Conservation (phyloP, 2,329 filamentous ascomycete genomes). For the Sclerotinia subarctica region DNA sequence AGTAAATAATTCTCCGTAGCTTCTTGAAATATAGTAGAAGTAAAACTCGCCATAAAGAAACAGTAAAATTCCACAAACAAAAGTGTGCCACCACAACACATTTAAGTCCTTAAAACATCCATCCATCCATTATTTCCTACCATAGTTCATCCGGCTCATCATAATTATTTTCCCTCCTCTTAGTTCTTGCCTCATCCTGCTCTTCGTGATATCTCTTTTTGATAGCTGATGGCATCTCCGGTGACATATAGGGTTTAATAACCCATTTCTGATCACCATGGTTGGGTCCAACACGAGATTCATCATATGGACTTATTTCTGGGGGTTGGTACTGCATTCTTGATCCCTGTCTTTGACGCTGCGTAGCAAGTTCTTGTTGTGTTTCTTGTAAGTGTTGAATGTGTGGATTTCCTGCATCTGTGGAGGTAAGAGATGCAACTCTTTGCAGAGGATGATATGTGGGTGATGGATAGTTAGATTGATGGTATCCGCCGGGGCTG, state of each 20-base stretch:
- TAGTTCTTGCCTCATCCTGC: neutral
- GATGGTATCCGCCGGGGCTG: neutral
- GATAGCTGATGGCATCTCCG: neutral
- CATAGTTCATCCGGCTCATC: constrained; percentile 14
- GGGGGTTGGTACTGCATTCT: neutral
- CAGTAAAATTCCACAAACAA: neutral
- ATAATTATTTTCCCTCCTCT: constrained; percentile 13
- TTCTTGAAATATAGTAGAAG: neutral
- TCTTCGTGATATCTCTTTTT: constrained; percentile 9
- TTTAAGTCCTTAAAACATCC: neutral
- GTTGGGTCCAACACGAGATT: neutral
- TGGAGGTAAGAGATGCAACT: constrained; percentile 7
- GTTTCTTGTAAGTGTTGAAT: constrained; percentile 9
- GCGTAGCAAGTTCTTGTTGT: constrained; percentile 8
- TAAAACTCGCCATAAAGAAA: neutral
- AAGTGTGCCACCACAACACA: neutral
- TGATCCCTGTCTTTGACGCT: constrained; percentile 3
- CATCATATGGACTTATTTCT: constrained; percentile 4
- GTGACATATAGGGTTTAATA: constrained; percentile 10
- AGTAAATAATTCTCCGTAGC: too few relatives aligned
- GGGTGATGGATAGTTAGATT: neutral
- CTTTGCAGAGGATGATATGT: constrained; percentile 3
- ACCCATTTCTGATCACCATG: constrained; percentile 6
- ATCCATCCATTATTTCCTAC: neutral
- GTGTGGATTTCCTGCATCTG: constrained; percentile 1